phyloP scores from a whole-genome alignment of 2,329 filamentous ascomycete genomes.

The Zasmidium citrigriseum region DNA sequence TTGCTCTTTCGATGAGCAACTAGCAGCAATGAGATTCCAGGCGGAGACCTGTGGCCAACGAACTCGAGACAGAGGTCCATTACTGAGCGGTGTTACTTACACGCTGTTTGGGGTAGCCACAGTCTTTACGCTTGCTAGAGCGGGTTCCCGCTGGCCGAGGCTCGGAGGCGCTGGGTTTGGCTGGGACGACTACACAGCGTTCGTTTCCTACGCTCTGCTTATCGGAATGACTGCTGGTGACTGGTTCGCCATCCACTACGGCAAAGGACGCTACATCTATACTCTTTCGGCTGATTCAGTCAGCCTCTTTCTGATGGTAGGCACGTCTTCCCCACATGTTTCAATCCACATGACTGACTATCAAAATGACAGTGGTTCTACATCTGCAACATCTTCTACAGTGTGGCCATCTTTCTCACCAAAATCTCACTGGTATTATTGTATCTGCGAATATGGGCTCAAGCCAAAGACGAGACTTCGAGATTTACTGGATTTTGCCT shows the following conservation, averaged over 20 bases:
- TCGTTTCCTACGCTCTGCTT: conserved; percentile 10
- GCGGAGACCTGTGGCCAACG: neutral
- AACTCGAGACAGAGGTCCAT: neutral
- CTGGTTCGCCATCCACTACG: conserved; percentile 12
- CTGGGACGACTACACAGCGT: conserved; percentile 1
- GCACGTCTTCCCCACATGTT: no score
- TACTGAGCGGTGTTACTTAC: neutral
- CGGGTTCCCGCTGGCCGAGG: neutral
- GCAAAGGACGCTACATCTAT: conserved; percentile 16
- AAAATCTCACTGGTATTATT: conserved; percentile 18
- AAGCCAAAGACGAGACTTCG: neutral
- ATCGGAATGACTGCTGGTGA: conserved; percentile 9
- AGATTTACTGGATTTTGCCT: neutral
- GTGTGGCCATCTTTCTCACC: conserved; percentile 11
- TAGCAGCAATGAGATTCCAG: neutral
- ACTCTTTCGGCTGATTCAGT: neutral
- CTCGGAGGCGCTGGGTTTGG: conserved; percentile 2
- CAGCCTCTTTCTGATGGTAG: conserved; percentile 10
- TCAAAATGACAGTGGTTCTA: conserved; percentile 25
- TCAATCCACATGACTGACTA: no score
- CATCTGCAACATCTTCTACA: conserved; percentile 13
- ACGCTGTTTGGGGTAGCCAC: neutral
- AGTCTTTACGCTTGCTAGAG: neutral
- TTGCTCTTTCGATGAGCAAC: conserved; percentile 3
- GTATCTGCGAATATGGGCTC: conserved; percentile 14